Conservation (phyloP, 2,329 filamentous ascomycete species). For the Xylaria sp. region DNA sequence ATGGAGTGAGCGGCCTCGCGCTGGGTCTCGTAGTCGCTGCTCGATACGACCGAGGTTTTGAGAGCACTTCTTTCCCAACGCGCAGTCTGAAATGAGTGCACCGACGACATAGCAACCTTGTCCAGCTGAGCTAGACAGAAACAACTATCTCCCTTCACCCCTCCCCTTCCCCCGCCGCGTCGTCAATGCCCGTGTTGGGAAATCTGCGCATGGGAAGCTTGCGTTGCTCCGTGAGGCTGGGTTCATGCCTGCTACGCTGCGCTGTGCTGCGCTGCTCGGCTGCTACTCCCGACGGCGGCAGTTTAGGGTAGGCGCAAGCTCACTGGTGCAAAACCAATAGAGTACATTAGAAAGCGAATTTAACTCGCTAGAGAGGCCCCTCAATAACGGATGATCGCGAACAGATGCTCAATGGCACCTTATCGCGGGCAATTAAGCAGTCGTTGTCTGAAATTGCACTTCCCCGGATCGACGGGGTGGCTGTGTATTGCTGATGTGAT, state of each 20-base stretch:
- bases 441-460: no score
- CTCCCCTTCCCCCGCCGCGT: background rate
- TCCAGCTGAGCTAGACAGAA: background rate
- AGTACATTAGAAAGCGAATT: no score
- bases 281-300: background rate
- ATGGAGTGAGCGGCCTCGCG: background rate
- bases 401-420: no score
- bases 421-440: no score
- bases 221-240: background rate
- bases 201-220: background rate
- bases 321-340: no score
- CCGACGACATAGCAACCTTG: background rate
- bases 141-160: no score
- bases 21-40: background rate
- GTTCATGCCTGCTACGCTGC: background rate
- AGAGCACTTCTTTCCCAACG: background rate
- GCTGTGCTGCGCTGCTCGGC: background rate
- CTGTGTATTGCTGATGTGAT: conserved; percentile 2
- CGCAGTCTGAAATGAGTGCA: no score
- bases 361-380: no score
- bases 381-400: no score
- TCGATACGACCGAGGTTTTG: background rate
- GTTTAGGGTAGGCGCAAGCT: background rate
- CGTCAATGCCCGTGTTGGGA: background rate
- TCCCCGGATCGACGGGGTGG: background rate